Evolutionary conservation across 345 rosid genomes (phyloP), one percentile per base, ranked within the genome.

Genomic region (Linum trigynum): DNA sequence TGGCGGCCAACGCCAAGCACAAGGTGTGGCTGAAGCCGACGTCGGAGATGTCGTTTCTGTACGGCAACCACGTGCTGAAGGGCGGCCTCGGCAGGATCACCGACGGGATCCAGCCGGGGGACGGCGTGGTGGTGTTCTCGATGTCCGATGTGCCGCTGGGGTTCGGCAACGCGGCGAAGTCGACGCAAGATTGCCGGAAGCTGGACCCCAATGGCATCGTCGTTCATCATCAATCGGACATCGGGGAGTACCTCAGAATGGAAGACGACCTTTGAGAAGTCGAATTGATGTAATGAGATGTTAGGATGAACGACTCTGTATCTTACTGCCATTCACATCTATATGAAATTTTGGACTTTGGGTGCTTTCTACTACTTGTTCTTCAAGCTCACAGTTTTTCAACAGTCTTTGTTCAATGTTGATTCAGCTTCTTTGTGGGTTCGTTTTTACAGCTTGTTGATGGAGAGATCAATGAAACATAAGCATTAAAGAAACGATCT

Each of bases 21-120:
- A 92, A 92, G 75, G 97, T 90, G 12, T 90, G 97, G 97, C 83
- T 92, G 3, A 92, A 90, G 76, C 95, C 96, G 69, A 86, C 97
- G 0, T 83, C 92, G n/a, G 96, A 90, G 74, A 90, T 86, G 98
- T 87, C 97, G 70, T 92, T 88, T 76, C 72, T 88, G 74, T 92
- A 92, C 41, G 95, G 97, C 7, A 90, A 90, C 67, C 97, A 84
- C 76, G 97, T 92, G 40, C 69, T 88, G 79, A 92, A 90, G 81
- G 96, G 97, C 5, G 97, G 97, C 1, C 56, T 88, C 6, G 92
- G 97, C 53, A 88, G 86, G 85, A 88, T 90, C 66, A 92, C 96
- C 6, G 96, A 90, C 53, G 81, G 87, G 59, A 88, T 90, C 39
- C 75, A 72, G 12, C 81, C 86, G 15, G 90, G 91, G 60, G 96